Base-by-base conservation (phyloP, 139 green algal genomes). In the Chlorella sp. region DNA sequence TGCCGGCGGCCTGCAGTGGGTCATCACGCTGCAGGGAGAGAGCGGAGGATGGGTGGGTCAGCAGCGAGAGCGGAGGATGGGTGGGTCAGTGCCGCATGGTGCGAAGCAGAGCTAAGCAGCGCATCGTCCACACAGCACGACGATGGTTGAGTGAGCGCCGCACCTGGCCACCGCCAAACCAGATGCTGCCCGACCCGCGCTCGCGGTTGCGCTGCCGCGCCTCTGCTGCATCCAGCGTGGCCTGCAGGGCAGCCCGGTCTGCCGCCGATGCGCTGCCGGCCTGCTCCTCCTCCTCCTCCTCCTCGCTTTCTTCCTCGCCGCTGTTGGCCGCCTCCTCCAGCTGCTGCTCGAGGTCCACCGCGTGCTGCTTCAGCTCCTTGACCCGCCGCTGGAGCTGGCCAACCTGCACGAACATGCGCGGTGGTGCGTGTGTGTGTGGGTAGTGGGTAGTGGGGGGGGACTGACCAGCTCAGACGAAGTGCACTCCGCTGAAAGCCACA, bases 161-260 rank as follows among this genome's bases (percentile, higher is more conserved):
- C 8, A 50, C 41, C 29, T 1, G 53, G 40, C 69, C 65, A 56
- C 71, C 71, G 40, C 56, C 68, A 53, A 77, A 45, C 71, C 71
- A 77, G 4, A 77, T 27, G 71, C 51, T 77, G 41, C 71, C 71
- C 15, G n/a, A 33, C 8, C 71, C 56, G 4, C 42, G 29, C 29
- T 68, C 14, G 23, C 45, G 33, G 21, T 77, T 77, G 58, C 56
- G 56, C 56, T 38, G 58, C 42, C 71, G 71, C 71, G 62, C 71
- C 56, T 68, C 56, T 3, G 71, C 71, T 42, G 71, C 71, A 56
- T 61, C 25, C 56, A 65, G 23, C 5, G 71, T 58, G 1, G 71
- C 46, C 8, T 42, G 25, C 29, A 36, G 56, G 12, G 31, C 45
- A 62, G 53, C 8, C 14, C 19, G 29, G 12, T 21, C 53, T 62